Evolutionary conservation across 139 green algal genomes (phyloP), one percentile per base, ranked within the genome.

Genomic region (Astrephomene gubernaculifera): DNA sequence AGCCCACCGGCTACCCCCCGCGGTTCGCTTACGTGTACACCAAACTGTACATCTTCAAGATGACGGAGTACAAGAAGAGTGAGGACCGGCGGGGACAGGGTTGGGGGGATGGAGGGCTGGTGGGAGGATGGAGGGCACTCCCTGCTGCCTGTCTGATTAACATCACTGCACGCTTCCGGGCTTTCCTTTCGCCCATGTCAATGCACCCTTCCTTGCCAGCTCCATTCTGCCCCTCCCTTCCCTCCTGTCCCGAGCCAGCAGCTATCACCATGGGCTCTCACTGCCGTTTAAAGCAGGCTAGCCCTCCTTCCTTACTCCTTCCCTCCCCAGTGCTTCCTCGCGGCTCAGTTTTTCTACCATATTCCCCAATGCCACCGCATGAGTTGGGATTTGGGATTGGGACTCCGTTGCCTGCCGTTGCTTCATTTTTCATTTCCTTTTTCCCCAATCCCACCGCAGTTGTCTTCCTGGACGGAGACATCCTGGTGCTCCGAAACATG

Each of bases 21-120:
- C 83, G 87, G 27, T 96, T 97, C 73, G 94, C 87, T 35, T 92
- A 83, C 7, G 94, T 97, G 2, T 97, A 97, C 89, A 96, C 94
- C 31, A 97, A 97, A 82, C 93, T 97, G 3, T 45, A 79, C 12
- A 92, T 97, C 25, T 97, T 96, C 71, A 93, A 93, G 43, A 82
- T 97, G 68, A 90, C 82, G 0, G 73, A 94, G 72, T 97, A 97
- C 64, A 82, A 95, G 14, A 90, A 91, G 39, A 53, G 79, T 85
- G 45, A 68, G 79, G 7, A 0, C 4, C n/a, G 64, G 43, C 64
- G 64, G 14, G 64, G 57, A 67, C 21, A 67, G 19, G 19, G 57
- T 29, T 67, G 57, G 8, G 57, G 21, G 8, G 57, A 21, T 29
- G 57, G 57, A 10, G n/a, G n/a, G n/a, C n/a, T n/a, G n/a, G n/a